Evolutionary conservation across 2,329 filamentous ascomycete species (phyloP).

Genomic region (Xylaria multiplex): DNA sequence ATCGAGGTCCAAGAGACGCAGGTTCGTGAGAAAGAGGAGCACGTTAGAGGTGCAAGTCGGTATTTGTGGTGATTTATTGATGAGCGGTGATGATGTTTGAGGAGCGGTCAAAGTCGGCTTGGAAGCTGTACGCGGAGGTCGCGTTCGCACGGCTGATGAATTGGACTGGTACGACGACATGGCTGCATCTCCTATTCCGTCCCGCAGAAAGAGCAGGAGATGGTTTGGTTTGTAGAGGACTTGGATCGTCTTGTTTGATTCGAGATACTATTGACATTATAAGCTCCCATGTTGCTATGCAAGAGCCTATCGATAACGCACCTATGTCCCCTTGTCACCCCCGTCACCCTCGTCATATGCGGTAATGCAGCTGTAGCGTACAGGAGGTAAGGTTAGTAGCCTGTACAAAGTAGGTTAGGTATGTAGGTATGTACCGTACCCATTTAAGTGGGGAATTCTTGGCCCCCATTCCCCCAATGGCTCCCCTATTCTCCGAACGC

Average conservation of each 20-base stretch:
- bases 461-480: too few species aligned
- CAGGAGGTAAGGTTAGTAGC: too few species aligned
- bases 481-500: too few species aligned
- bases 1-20: slow-evolving; percentile 85
- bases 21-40: slow-evolving; percentile 80
- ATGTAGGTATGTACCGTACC: too few species aligned
- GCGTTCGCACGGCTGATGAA: slow-evolving; percentile 47
- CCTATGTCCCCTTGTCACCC: background rate
- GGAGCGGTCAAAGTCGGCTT: slow-evolving; percentile 48
- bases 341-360: slow-evolving; percentile 1
- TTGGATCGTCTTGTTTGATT: slow-evolving; percentile 9
- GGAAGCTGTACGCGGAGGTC: slow-evolving; percentile 43
- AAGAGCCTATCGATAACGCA: slow-evolving; percentile 23
- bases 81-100: slow-evolving; percentile 37
- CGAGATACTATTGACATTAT: slow-evolving; percentile 31
- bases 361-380: background rate
- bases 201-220: background rate
- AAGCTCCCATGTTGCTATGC: slow-evolving; percentile 26
- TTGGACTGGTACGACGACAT: slow-evolving; percentile 50
- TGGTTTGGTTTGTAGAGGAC: background rate
- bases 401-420: too few species aligned
- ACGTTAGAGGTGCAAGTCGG: slow-evolving; percentile 62
- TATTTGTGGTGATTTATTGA: slow-evolving; percentile 37
- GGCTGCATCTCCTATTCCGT: slow-evolving; percentile 40
- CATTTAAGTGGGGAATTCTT: too few species aligned